Evolutionary conservation across 345 rosid species (phyloP), one percentile per base, ranked within the genome.

Genomic region (Hirschfeldia incana): DNA sequence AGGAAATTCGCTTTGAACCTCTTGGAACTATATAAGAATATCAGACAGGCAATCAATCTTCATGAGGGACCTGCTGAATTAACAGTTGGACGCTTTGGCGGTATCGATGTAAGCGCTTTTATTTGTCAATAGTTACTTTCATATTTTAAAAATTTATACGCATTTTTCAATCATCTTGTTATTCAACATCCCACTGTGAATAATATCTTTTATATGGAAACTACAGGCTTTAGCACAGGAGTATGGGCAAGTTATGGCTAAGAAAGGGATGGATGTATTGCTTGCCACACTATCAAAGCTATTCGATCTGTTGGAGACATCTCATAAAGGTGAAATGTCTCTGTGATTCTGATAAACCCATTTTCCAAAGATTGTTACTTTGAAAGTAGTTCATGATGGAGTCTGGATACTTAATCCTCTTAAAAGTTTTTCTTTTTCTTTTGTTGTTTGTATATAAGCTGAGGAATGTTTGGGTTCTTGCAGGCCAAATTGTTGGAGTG

Each of bases 401-500:
- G 21, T 21, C 21, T 21, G 21, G 21, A 21, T 21, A 21, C 21
- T 8, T 46, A 30, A 57, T 65, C 67, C 27, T 65, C 62, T 65
- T 4, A 15, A 72, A 27, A 3, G 39, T 26, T 12, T 65, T 29
- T 26, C 28, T 5, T 71, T 16, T 36, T 9, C 39, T 75, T 2
- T 12, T n/a, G n/a, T n/a, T n/a, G n/a, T n/a, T 29, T 33, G 34
- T 21, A 21, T 21, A 1, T 8, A 44, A 77, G 74, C 49, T 81
- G 51, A 77, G 34, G 63, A 10, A 21, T 80, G 16, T 64, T 3
- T 80, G 66, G 73, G 17, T 4, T 49, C 16, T 78, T 77, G 68
- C 91, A 95, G 99, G 94, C 85, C 87, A 88, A 87, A 87, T 95
- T 78, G 99, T 89, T 75, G 98, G 94, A 70, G 93, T 89, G 33